A percentile compares a stretch with the other conserved stretches of the same genome.
These are phyloP conservation scores for Phialocephala subalpina DNA, from an alignment of 2,329 filamentous ascomycete genomes.

Conservation along the genomic window DNA sequence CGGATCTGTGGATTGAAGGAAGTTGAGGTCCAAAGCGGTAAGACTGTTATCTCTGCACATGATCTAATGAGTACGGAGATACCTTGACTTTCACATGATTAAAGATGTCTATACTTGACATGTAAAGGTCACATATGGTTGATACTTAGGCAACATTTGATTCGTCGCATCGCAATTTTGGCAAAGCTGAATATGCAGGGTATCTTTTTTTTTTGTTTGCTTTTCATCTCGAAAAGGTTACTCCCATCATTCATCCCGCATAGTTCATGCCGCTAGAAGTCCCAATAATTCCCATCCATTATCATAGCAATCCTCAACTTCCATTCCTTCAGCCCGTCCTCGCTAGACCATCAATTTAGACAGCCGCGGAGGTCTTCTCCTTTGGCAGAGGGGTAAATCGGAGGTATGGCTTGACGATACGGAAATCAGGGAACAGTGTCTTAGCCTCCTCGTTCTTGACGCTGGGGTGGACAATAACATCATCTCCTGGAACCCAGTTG, in stretches of 20 bases:
- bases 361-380: slow-evolving; percentile 49
- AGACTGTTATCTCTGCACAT: neutral
- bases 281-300: slow-evolving; percentile 7
- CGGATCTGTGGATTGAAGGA: neutral
- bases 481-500: slow-evolving; percentile 88
- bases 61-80: neutral
- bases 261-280: slow-evolving; percentile 20
- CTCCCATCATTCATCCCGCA: neutral
- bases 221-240: slow-evolving; percentile 8
- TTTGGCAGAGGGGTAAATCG: slow-evolving; percentile 74
- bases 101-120: no score
- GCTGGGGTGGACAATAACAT: slow-evolving; percentile 88
- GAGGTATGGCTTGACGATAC: slow-evolving; percentile 75
- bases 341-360: slow-evolving; percentile 27
- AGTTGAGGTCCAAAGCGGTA: neutral
- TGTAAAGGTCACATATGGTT: neutral
- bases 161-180: neutral
- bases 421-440: slow-evolving; percentile 84
- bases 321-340: neutral
- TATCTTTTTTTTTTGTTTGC: neutral
- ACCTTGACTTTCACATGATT: no score
- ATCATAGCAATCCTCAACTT: neutral
- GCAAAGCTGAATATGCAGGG: neutral
- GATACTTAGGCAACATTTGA: neutral
- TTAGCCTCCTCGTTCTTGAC: slow-evolving; percentile 86